Evolutionary conservation across 2,329 filamentous ascomycete species (phyloP).

Genomic region (Xylariaceae sp.): DNA sequence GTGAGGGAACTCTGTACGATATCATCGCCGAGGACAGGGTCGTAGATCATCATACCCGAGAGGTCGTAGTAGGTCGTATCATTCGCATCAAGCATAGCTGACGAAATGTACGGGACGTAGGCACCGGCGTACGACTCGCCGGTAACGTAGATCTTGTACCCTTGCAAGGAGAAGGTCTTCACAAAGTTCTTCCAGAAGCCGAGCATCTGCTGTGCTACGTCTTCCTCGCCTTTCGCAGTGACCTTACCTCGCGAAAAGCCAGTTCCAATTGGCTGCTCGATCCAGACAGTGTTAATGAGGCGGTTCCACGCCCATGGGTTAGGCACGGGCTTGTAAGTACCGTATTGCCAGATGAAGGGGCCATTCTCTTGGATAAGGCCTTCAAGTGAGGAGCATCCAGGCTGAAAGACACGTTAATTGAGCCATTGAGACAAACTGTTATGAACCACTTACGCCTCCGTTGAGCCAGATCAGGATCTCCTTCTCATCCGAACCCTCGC

Average conservation of each 20-base stretch:
- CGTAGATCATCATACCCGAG: slow-evolving; percentile 56
- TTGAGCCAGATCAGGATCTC: slow-evolving; percentile 53
- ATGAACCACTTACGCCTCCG: slow-evolving; percentile 35
- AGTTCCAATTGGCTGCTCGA: slow-evolving; percentile 63
- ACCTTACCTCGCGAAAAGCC: slow-evolving; percentile 63
- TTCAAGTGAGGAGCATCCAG: slow-evolving; percentile 57
- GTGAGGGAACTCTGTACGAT: slow-evolving; percentile 38
- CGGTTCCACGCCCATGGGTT: slow-evolving; percentile 73
- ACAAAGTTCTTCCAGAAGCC: slow-evolving; percentile 64
- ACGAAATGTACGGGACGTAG: slow-evolving; percentile 54
- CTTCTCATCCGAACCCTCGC: slow-evolving; percentile 39
- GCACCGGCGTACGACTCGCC: slow-evolving; percentile 50
- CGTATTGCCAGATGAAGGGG: slow-evolving; percentile 65
- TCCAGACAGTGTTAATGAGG: slow-evolving; percentile 71
- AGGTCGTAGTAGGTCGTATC: slow-evolving; percentile 47
- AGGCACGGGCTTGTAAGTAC: slow-evolving; percentile 58
- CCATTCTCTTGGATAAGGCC: slow-evolving; percentile 74
- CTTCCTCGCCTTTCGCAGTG: slow-evolving; percentile 60
- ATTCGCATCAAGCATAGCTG: slow-evolving; percentile 45
- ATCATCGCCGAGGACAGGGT: slow-evolving; percentile 56
- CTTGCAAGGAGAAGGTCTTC: slow-evolving; percentile 47
- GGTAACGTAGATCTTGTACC: slow-evolving; percentile 50
- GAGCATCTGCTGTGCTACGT: slow-evolving; percentile 65
- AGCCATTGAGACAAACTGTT: not conserved
- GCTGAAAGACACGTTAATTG: slow-evolving; percentile 32